A percentile compares a stretch with the other conserved stretches of the same genome.
Conservation (phyloP, 495 filamentous ascomycete genomes). For the Chaetomium cochliodes region DNA sequence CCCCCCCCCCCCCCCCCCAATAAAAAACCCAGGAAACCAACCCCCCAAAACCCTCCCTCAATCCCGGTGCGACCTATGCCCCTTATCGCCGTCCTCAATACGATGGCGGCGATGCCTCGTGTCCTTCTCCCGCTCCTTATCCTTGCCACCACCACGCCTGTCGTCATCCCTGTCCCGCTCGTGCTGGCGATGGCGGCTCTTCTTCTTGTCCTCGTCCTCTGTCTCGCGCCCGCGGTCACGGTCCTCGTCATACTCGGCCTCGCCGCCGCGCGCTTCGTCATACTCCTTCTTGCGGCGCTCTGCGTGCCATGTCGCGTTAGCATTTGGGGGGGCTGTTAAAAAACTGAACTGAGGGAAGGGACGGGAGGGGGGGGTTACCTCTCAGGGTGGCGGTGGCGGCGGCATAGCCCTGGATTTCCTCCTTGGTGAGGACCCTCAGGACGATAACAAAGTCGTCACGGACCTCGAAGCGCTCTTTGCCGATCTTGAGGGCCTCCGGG, state of each 20-base stretch:
- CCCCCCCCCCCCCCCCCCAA: too few relatives aligned
- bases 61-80: constrained; percentile 3
- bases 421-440: constrained; percentile 70
- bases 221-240: constrained; percentile 28
- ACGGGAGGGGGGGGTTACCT: constrained; percentile 59
- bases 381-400: constrained; percentile 71
- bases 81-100: constrained; percentile 19
- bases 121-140: constrained; percentile 19
- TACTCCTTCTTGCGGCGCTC: constrained; percentile 41
- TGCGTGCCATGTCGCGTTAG: constrained; percentile 19
- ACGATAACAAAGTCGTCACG: constrained; percentile 83
- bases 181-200: constrained; percentile 26
- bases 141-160: background rate
- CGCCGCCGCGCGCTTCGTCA: constrained; percentile 24
- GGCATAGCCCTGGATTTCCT: constrained; percentile 79
- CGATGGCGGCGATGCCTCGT: constrained; percentile 23
- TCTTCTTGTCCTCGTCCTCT: constrained; percentile 22
- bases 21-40: background rate
- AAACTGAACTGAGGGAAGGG: background rate
- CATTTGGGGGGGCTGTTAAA: background rate
- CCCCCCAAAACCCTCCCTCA: background rate
- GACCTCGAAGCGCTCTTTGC: constrained; percentile 78
- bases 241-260: constrained; percentile 22
- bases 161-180: constrained; percentile 26
- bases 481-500: constrained; percentile 71